Base-by-base conservation (phyloP, 2,329 filamentous ascomycete genomes). In the Trichoderma harzianum region DNA sequence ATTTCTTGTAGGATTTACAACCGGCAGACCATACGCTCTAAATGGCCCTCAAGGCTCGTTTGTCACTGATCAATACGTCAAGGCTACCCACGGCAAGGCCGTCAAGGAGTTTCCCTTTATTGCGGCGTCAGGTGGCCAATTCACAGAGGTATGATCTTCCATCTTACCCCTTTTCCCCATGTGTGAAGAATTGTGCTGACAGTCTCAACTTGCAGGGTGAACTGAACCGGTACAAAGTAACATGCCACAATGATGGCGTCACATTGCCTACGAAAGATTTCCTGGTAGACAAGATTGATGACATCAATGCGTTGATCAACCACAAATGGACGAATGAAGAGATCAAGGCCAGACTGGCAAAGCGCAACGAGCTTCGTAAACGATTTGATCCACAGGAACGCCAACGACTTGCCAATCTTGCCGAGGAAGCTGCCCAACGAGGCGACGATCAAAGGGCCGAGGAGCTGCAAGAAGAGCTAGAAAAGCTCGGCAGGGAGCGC, bases 71-170 rank as follows among this genome's bases (percentile, higher is more conserved):
- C 92, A 95, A 79, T 98, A 98, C 79, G 89, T 93, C 36, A 85
- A 91, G 69, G 90, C 93, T 55, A 90, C 93, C 8, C 92, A 97
- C 79, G 96, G 96, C 60, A 94, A 95, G 77, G 87, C 92, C 0
- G 88, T 94, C 78, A 92, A 92, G 79, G 90, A 95, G 43, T 98
- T 94, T 83, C 94, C 95, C 5, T 98, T 98, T 81, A 91, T 96
- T 73, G 91, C 92, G 74, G 95, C 95, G 79, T 98, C 96, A 0
- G 95, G 97, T 80, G 90, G 91, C 64, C 86, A 87, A 55, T 93
- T 98, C 78, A 93, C 92, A n/a, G 94, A 96, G 81, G 92, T 93
- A 74, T 86, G 72, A 18, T 16, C 8, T 10, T 21, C 6, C n/a
- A 14, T 10, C 10, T 18, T 16, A 16, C 32, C 16, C 12, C 55